Conservation (phyloP, 345 rosid species). For the Excoecaria agallocha region DNA sequence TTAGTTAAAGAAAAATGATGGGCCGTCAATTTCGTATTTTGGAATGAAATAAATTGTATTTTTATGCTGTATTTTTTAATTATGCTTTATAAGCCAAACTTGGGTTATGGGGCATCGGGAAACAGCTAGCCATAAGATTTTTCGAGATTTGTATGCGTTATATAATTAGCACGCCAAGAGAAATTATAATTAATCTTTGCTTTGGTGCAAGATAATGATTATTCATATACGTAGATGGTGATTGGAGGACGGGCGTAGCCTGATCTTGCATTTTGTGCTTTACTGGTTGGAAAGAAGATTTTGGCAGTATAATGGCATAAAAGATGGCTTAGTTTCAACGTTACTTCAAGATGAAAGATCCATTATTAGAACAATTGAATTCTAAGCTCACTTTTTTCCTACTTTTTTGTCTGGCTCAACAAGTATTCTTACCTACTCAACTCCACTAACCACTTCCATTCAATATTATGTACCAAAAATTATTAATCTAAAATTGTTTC, state of each 20-base stretch:
- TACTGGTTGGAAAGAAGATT: conserved; percentile 1
- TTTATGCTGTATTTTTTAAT: too few species aligned
- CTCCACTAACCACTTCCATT: conserved; percentile 1
- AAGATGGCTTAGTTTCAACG: conserved; percentile 32
- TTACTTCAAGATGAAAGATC: conserved; percentile 25
- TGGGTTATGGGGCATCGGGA: too few species aligned
- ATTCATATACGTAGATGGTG: not conserved
- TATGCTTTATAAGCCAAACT: too few species aligned
- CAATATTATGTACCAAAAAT: not conserved
- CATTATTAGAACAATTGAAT: not conserved
- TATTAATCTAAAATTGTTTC: too few species aligned
- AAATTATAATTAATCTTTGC: not conserved
- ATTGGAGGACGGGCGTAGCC: not conserved
- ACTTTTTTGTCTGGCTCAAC: conserved; percentile 3
- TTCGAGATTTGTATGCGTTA: too few species aligned
- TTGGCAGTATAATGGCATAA: conserved; percentile 7
- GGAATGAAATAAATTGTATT: too few species aligned
- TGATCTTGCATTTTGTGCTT: not conserved
- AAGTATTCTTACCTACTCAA: conserved; percentile 11
- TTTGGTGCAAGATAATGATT: not conserved
- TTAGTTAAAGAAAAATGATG: too few species aligned
- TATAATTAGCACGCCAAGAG: too few species aligned
- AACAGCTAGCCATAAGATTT: too few species aligned
- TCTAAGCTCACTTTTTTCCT: not conserved
- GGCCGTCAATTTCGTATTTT: too few species aligned